Percentiles rank a stretch among this genome's conserved stretches.
Evolutionary conservation across 352 stramenopile species (phyloP).

Genomic region (Pythium graminicola): DNA sequence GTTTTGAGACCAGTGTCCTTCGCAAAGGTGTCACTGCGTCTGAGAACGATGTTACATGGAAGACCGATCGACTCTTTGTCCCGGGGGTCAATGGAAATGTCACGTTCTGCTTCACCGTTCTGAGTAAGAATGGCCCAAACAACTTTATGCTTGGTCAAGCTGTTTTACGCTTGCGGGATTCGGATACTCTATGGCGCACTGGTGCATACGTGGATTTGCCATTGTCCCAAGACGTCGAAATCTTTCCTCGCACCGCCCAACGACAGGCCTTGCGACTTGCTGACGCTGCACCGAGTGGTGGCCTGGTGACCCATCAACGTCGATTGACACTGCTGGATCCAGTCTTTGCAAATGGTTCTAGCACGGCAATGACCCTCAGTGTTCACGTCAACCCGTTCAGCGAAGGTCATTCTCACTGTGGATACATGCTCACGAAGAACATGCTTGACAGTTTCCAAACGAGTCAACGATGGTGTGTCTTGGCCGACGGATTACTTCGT

Average conservation of each 20-base stretch:
- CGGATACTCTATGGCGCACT: constrained; percentile 38
- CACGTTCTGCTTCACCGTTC: constrained; percentile 60
- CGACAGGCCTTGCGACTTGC: constrained; percentile 37
- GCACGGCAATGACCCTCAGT: constrained; percentile 25
- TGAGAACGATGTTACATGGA: constrained; percentile 42
- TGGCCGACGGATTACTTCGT: constrained; percentile 50
- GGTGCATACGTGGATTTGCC: constrained; percentile 35
- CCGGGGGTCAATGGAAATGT: constrained; percentile 60
- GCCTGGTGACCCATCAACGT: neutral
- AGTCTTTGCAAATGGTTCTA: constrained; percentile 18
- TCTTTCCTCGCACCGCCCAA: constrained; percentile 57
- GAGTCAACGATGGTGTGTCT: constrained; percentile 62
- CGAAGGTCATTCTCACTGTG: constrained; percentile 48
- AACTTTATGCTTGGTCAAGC: constrained; percentile 68
- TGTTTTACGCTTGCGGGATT: constrained; percentile 41
- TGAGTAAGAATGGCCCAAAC: constrained; percentile 73
- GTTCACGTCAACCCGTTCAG: constrained; percentile 42
- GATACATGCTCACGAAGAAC: constrained; percentile 61
- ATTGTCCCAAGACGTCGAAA: constrained; percentile 40
- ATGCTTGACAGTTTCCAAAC: constrained; percentile 55
- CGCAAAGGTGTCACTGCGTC: constrained; percentile 24
- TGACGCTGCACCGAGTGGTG: constrained; percentile 16
- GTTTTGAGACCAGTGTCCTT: constrained; percentile 53
- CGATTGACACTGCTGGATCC: constrained; percentile 6
- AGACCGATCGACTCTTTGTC: constrained; percentile 49